Percentiles rank a stretch among this genome's conserved stretches.
phyloP scores from a whole-genome alignment of 768 basidiomycete species.

The Calocybe cyanea region DNA sequence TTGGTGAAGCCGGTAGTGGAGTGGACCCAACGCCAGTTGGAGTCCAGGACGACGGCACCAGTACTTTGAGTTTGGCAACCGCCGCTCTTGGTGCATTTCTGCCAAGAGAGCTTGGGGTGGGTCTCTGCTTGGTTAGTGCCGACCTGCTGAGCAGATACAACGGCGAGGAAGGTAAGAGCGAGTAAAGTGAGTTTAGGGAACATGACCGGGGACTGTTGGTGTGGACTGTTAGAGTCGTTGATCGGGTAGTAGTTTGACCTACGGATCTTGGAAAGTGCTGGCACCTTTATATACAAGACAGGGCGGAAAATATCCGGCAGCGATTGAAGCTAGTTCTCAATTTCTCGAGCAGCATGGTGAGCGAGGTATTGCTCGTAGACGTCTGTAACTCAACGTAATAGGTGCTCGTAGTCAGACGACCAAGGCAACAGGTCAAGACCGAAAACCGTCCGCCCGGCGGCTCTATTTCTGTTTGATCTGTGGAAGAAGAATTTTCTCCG shows the following conservation, averaged over 20 bases:
- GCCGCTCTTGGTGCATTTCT: conserved; percentile 42
- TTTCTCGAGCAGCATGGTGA: not conserved
- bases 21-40: conserved; percentile 58
- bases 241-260: not conserved
- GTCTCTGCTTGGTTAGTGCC: conserved; percentile 40
- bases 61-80: conserved; percentile 34
- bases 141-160: conserved; percentile 49
- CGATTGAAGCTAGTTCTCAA: not conserved
- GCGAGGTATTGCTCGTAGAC: not conserved
- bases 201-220: conserved; percentile 20
- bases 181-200: conserved; percentile 37
- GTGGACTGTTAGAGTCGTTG: not conserved
- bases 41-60: conserved; percentile 45
- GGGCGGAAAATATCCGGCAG: conserved; percentile 5
- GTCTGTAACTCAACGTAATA: not conserved
- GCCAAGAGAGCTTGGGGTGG: conserved; percentile 28
- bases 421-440: not conserved
- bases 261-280: not conserved
- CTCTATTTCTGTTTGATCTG: not conserved
- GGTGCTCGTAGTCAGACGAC: conserved; percentile 1
- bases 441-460: conserved; percentile 4
- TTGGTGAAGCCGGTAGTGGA: conserved; percentile 30
- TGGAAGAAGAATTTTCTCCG: too few relatives aligned
- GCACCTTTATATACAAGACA: conserved; percentile 3
- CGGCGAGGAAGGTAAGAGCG: conserved; percentile 36